These are phyloP conservation scores for Aspergillus pseudoviridinutans DNA, from an alignment of 2,329 filamentous ascomycete genomes.

Conservation along the genomic window DNA sequence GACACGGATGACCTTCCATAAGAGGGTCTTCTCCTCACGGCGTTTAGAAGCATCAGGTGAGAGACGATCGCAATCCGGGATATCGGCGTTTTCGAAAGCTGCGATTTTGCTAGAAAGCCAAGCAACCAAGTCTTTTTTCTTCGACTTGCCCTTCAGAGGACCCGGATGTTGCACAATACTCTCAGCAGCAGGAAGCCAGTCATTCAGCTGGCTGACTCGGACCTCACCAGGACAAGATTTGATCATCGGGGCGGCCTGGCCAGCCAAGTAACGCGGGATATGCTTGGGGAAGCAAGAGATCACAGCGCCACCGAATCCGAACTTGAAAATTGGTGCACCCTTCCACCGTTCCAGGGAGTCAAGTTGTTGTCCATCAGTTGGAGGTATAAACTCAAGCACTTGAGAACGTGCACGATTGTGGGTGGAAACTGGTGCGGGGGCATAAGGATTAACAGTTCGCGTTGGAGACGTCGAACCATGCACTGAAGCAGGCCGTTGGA, in stretches of 20 bases:
- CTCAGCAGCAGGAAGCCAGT: slow-evolving; percentile 67
- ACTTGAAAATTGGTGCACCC: slow-evolving; percentile 79
- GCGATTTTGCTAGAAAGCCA: slow-evolving; percentile 81
- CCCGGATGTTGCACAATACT: slow-evolving; percentile 80
- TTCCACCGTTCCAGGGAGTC: slow-evolving; percentile 89
- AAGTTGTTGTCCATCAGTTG: slow-evolving; percentile 53
- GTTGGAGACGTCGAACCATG: slow-evolving; percentile 44
- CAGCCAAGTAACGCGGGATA: slow-evolving; percentile 78
- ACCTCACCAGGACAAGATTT: slow-evolving; percentile 79
- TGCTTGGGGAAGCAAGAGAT: slow-evolving; percentile 85
- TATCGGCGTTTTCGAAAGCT: slow-evolving; percentile 56
- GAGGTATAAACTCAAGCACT: slow-evolving; percentile 53
- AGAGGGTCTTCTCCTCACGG: slow-evolving; percentile 70
- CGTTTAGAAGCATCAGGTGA: slow-evolving; percentile 57
- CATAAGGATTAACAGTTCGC: slow-evolving; percentile 34
- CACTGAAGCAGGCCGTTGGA: slow-evolving; percentile 53
- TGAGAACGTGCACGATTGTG: slow-evolving; percentile 44
- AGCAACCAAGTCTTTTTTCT: slow-evolving; percentile 85
- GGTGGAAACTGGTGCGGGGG: slow-evolving; percentile 28
- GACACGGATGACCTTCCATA: slow-evolving; percentile 82
- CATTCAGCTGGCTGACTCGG: slow-evolving; percentile 70
- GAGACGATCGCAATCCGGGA: slow-evolving; percentile 47
- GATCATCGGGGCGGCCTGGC: slow-evolving; percentile 68
- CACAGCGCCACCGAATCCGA: slow-evolving; percentile 80
- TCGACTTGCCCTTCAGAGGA: slow-evolving; percentile 80